phyloP scores from a whole-genome alignment of 306 rosid genomes.

The Delonix regia region DNA sequence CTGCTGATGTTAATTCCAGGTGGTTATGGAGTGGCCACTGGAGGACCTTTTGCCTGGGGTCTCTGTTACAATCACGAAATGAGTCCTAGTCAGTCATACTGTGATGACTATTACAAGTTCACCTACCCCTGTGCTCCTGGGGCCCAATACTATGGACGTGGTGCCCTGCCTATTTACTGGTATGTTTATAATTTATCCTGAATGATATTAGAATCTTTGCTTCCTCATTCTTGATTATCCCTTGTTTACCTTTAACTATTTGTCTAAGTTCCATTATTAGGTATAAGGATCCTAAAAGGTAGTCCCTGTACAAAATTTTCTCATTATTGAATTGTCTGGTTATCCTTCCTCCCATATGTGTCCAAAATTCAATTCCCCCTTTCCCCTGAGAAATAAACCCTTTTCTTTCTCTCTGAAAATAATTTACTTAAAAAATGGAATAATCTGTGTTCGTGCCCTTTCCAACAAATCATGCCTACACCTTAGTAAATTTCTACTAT shows the following conservation, averaged over 20 bases:
- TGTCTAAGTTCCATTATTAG: slow-evolving; percentile 10
- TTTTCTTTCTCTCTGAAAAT: neutral
- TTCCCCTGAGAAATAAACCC: neutral
- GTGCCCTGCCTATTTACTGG: slow-evolving; percentile 96
- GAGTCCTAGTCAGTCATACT: slow-evolving; percentile 94
- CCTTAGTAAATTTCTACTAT: neutral
- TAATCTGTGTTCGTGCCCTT: neutral
- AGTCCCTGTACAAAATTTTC: neutral
- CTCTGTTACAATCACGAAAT: slow-evolving; percentile 92
- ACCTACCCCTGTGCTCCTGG: slow-evolving; percentile 92
- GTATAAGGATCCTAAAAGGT: neutral
- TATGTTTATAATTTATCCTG: slow-evolving; percentile 33
- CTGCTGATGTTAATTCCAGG: slow-evolving; percentile 57
- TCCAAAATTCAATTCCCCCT: neutral
- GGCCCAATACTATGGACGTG: slow-evolving; percentile 93
- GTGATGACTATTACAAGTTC: slow-evolving; percentile 79
- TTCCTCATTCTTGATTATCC: neutral
- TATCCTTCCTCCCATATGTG: neutral
- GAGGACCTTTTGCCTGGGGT: slow-evolving; percentile 97
- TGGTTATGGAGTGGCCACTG: slow-evolving; percentile 97
- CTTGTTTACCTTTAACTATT: neutral
- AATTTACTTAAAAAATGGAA: neutral
- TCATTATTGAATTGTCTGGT: slow-evolving; percentile 9
- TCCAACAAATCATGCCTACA: neutral
- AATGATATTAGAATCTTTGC: neutral